Percentiles rank a stretch among this genome's conserved stretches.
phyloP scores from a whole-genome alignment of 2,329 filamentous ascomycete species.

The Lachnellula hyalina region DNA sequence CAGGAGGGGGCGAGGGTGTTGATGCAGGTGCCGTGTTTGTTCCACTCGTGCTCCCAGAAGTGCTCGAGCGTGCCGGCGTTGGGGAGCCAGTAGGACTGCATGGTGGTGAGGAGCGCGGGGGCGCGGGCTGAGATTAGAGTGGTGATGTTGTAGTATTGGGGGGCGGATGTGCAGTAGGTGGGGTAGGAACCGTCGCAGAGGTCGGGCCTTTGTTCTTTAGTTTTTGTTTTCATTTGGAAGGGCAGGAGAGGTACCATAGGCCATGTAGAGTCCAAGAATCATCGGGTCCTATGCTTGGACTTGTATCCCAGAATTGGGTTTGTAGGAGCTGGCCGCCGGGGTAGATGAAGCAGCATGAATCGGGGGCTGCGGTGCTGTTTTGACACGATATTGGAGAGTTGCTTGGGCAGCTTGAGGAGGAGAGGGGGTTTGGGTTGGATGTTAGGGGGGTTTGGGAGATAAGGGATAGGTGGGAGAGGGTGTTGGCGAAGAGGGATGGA shows the following conservation, averaged over 20 bases:
- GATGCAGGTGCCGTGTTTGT: constrained; percentile 70
- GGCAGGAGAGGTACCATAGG: constrained; percentile 39
- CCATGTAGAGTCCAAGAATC: constrained; percentile 74
- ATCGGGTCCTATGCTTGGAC: constrained; percentile 55
- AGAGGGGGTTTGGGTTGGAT: constrained; percentile 6
- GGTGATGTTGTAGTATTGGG: constrained; percentile 59
- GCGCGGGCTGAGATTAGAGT: constrained; percentile 37
- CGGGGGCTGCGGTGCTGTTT: constrained; percentile 52
- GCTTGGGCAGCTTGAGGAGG: constrained; percentile 24
- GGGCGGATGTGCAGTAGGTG: constrained; percentile 56
- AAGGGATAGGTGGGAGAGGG: constrained; percentile 18
- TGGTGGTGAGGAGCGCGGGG: constrained; percentile 53
- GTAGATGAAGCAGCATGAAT: constrained; percentile 66
- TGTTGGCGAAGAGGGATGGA: constrained; percentile 16
- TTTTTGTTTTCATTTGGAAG: background rate
- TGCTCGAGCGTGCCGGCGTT: constrained; percentile 52
- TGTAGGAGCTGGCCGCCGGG: constrained; percentile 65
- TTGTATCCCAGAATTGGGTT: constrained; percentile 73
- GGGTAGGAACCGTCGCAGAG: constrained; percentile 65
- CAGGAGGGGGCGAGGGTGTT: constrained; percentile 62
- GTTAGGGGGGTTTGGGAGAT: background rate
- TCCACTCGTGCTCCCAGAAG: constrained; percentile 72
- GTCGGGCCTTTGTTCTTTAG: constrained; percentile 38
- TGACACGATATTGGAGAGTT: constrained; percentile 51
- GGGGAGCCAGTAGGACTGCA: constrained; percentile 67